These are phyloP conservation scores for Hymenotorrendiella dingleyae DNA, from an alignment of 2,329 filamentous ascomycete genomes.

Conservation along the genomic window DNA sequence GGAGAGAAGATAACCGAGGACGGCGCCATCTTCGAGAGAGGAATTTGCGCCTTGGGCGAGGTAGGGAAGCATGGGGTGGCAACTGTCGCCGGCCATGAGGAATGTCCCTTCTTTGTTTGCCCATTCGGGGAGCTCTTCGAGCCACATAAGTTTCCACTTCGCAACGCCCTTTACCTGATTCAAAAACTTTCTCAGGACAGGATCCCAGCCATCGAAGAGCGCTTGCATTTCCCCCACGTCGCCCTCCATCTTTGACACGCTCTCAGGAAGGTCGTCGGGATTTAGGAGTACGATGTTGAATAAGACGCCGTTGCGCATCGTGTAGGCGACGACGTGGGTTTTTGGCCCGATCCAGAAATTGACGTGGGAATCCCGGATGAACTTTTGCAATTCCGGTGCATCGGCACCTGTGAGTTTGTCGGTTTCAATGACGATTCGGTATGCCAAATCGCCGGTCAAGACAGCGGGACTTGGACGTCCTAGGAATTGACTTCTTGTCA, in stretches of 20 bases:
- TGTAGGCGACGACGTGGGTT: slow-evolving; percentile 58
- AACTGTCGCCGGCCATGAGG: slow-evolving; percentile 47
- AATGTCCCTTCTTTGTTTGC: slow-evolving; percentile 20
- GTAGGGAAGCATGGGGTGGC: slow-evolving; percentile 59
- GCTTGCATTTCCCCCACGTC: slow-evolving; percentile 54
- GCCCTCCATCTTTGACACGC: slow-evolving; percentile 45
- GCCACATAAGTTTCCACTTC: slow-evolving; percentile 63
- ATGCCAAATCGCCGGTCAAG: slow-evolving; percentile 60
- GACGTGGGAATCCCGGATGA: slow-evolving; percentile 46
- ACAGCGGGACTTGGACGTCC: slow-evolving; percentile 42
- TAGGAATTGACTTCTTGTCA: slow-evolving; percentile 44
- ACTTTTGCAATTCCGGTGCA: slow-evolving; percentile 41
- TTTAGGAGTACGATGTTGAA: slow-evolving; percentile 62
- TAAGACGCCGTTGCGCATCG: slow-evolving; percentile 50
- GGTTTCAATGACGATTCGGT: slow-evolving; percentile 50
- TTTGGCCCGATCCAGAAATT: slow-evolving; percentile 60
- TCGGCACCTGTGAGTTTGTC: slow-evolving; percentile 45
- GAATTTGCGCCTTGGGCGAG: slow-evolving; percentile 63
- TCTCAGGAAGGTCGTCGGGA: slow-evolving; percentile 54
- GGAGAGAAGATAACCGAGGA: slow-evolving; percentile 53
- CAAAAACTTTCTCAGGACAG: slow-evolving; percentile 41
- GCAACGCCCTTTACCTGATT: slow-evolving; percentile 51
- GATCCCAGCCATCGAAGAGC: slow-evolving; percentile 60
- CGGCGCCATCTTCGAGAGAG: slow-evolving; percentile 62
- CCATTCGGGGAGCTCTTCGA: slow-evolving; percentile 31